Percentiles rank a stretch among this genome's conserved stretches.
phyloP scores from a whole-genome alignment of 768 basidiomycete species.

The Lactarius trivialis region DNA sequence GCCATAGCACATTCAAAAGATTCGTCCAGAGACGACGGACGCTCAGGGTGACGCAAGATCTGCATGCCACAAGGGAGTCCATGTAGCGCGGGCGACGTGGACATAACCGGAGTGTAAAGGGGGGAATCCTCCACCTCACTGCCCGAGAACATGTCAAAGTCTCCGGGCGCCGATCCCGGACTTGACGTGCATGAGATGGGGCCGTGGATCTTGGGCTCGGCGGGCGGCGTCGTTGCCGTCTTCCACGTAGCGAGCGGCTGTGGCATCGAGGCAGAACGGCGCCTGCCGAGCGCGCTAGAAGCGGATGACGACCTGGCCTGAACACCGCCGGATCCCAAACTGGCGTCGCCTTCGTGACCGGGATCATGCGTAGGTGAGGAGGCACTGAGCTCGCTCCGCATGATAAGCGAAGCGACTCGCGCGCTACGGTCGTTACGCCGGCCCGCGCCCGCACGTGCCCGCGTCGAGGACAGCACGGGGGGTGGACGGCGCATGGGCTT shows the following conservation, averaged over 20 bases:
- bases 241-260: conserved; percentile 10
- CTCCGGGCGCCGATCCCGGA: conserved; percentile 8
- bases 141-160: conserved; percentile 15
- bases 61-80: background rate
- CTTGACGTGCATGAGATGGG: conserved; percentile 20
- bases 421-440: conserved; percentile 17
- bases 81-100: conserved; percentile 5
- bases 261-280: conserved; percentile 22
- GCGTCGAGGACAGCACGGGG: background rate
- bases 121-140: conserved; percentile 16
- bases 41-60: conserved; percentile 11
- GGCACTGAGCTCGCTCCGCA: conserved; percentile 13
- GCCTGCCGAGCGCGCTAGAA: conserved; percentile 2
- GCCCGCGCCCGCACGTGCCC: background rate
- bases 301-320: background rate
- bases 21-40: background rate
- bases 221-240: background rate
- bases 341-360: background rate
- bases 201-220: conserved; percentile 3
- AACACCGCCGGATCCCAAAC: background rate
- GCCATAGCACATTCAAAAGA: background rate
- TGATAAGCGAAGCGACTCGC: conserved; percentile 9
- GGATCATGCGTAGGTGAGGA: conserved; percentile 2
- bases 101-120: conserved; percentile 12
- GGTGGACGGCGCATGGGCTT: conserved; percentile 37